Base-by-base conservation (phyloP, 306 rosid species). In the Acacia crassicarpa region DNA sequence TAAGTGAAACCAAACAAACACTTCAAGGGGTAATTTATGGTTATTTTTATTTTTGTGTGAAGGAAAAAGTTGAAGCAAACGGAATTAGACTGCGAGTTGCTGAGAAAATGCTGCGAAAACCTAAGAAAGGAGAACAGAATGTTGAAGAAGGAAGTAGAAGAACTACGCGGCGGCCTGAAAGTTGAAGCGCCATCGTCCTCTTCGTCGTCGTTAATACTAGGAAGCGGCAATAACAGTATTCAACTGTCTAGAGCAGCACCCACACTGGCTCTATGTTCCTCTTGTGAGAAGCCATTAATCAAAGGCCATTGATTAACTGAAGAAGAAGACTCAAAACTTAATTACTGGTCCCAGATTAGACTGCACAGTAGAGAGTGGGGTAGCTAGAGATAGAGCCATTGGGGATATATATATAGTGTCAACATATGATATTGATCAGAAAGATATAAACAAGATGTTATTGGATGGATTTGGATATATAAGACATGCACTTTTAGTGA, bases 171-270 rank as follows among this genome's bases (percentile, higher is more conserved):
- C 4, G 69, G 20, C 11, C n/a, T 63, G n/a, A 63, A 69, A 70
- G 53, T 22, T 19, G 73, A 67, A 69, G 51, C 74, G 13, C 41
- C 51, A 4, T 68, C 73, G 6, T n/a, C 72, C 1, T 38, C 72
- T 8, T 19, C 72, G 9, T 38, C 48, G 20, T 6, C 61, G 20
- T 53, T 53, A 20, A 53, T 53, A 19, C 20, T 53, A 53, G 61
- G 27, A 56, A 56, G 4, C 22, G 22, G 27, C 8, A 67, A 20
- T n/a, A 25, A 25, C 9, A 27, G 17, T 62, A 22, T 22, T 70
- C 54, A 70, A 12, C 74, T 70, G n/a, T 87, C 88, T 0, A 91
- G 83, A 79, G 80, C 86, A 4, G 69, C 90, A 4, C 66, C 90
- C 0, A 82, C 79, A 46, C 86, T 83, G 19, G 67, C 86, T 33